A percentile compares a stretch with the other conserved stretches of the same genome.
Conservation (phyloP, 257 asterid species). For the Solanum arcanum region DNA sequence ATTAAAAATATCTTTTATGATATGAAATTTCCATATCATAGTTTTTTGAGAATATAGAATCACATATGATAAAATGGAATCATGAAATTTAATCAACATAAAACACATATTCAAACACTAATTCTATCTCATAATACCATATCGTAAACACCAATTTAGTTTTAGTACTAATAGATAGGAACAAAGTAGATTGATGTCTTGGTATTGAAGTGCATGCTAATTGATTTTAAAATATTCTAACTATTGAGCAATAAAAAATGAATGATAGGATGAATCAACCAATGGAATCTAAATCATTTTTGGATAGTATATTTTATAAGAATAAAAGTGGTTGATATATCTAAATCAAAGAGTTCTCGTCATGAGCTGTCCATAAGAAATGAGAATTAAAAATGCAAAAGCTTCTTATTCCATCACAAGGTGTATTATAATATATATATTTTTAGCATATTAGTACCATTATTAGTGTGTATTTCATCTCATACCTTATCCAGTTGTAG, state of each 20-base stretch:
- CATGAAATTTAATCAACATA: no score
- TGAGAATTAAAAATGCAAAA: not conserved
- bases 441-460: not conserved
- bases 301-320: not conserved
- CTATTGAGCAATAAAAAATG: not conserved
- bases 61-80: no score
- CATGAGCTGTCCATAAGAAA: not conserved
- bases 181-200: not conserved
- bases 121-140: no score
- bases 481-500: not conserved
- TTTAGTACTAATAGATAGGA: not conserved
- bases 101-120: no score
- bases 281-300: not conserved
- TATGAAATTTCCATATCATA: no score
- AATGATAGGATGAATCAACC: not conserved
- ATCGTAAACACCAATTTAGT: no score
- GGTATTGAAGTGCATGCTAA: not conserved
- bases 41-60: no score
- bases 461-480: not conserved
- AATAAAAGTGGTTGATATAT: not conserved
- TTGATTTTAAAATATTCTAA: not conserved
- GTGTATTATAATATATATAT: not conserved
- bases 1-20: no score
- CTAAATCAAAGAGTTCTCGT: not conserved
- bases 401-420: not conserved